Evolutionary conservation across 2,329 filamentous ascomycete genomes (phyloP).

Genomic region (Xylaria sp.): DNA sequence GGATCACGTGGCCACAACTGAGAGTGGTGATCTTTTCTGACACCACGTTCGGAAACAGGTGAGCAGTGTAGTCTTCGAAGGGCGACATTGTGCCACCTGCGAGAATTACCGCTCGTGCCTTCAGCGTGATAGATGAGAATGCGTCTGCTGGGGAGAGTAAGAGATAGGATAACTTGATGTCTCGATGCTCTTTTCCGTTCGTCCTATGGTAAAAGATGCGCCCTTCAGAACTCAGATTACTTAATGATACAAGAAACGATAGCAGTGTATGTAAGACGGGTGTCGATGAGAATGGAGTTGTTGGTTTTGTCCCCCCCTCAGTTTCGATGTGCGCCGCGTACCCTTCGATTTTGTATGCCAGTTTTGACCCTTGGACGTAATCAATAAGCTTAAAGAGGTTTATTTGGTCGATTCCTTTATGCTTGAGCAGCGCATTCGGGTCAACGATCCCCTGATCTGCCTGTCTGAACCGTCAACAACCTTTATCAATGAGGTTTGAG

Average conservation of each 20-base stretch:
- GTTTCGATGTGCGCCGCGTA: conserved; percentile 75
- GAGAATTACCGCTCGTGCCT: conserved; percentile 86
- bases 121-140: conserved; percentile 86
- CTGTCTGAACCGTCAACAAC: conserved; percentile 45
- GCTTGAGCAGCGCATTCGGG: conserved; percentile 76
- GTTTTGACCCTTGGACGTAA: conserved; percentile 90
- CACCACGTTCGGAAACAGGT: conserved; percentile 82
- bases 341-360: conserved; percentile 93
- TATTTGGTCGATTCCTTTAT: conserved; percentile 93
- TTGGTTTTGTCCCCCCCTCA: conserved; percentile 47
- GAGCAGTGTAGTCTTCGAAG: conserved; percentile 86
- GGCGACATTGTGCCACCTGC: conserved; percentile 98
- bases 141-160: conserved; percentile 91
- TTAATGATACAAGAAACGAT: conserved; percentile 79
- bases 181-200: conserved; percentile 48
- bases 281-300: conserved; percentile 53
- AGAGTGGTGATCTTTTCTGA: conserved; percentile 76
- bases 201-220: conserved; percentile 71
- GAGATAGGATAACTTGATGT: conserved; percentile 80
- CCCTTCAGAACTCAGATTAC: conserved; percentile 81
- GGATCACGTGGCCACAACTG: conserved; percentile 95
- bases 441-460: conserved; percentile 74
- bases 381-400: conserved; percentile 88
- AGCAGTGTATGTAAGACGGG: conserved; percentile 66
- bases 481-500: conserved; percentile 11